These are phyloP conservation scores for Amanita muscaria DNA, from an alignment of 768 basidiomycete species.

Conservation along the genomic window DNA sequence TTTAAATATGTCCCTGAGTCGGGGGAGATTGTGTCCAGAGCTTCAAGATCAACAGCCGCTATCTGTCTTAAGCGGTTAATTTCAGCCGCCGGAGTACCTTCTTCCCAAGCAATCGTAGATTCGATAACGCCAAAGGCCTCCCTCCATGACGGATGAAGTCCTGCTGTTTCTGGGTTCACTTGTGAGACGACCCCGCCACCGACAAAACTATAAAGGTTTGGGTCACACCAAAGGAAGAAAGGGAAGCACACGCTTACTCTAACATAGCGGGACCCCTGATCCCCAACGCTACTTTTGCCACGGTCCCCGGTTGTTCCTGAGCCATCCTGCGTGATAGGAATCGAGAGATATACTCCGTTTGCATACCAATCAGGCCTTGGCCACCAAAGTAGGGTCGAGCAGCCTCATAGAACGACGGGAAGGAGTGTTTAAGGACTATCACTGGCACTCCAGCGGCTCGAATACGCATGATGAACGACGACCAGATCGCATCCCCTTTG, in stretches of 20 bases:
- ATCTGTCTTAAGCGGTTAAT: conserved; percentile 4
- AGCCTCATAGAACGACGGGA: neutral
- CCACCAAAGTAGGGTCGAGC: too few species aligned
- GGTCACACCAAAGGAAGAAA: neutral
- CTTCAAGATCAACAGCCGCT: conserved; percentile 15
- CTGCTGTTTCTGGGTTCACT: conserved; percentile 28
- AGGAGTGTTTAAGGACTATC: neutral
- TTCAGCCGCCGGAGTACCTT: neutral
- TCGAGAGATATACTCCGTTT: neutral
- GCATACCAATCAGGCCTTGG: too few species aligned
- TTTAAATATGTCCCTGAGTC: conserved; percentile 39
- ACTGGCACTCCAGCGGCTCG: neutral
- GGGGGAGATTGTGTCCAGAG: conserved; percentile 20
- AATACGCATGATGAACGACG: too few species aligned
- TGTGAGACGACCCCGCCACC: conserved; percentile 36
- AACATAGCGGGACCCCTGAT: neutral
- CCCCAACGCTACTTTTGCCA: neutral
- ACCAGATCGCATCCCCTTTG: too few species aligned
- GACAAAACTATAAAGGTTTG: conserved; percentile 24
- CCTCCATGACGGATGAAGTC: conserved; percentile 42
- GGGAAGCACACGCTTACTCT: neutral
- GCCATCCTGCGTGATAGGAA: neutral
- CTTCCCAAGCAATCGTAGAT: conserved; percentile 16
- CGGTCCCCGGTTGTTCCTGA: neutral
- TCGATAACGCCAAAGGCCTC: conserved; percentile 26